Evolutionary conservation across 768 basidiomycete genomes (phyloP).

Genomic region (Amanita muscaria): DNA sequence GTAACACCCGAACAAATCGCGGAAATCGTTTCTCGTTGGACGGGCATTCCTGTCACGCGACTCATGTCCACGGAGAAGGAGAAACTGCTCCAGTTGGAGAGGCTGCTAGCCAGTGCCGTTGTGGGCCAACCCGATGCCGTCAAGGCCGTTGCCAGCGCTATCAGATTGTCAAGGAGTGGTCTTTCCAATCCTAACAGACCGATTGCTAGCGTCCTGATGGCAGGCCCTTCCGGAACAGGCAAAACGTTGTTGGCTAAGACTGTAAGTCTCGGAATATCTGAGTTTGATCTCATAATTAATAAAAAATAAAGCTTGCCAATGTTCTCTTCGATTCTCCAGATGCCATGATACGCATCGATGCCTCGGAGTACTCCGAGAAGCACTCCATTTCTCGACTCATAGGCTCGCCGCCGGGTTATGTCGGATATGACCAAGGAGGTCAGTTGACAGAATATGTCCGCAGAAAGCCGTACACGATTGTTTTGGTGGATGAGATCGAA

Average conservation of each 20-base stretch:
- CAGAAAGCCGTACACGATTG: slow-evolving; percentile 82
- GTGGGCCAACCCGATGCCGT: slow-evolving; percentile 90
- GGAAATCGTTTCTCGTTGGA: slow-evolving; percentile 91
- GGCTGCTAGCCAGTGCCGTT: slow-evolving; percentile 64
- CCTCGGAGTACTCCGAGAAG: slow-evolving; percentile 85
- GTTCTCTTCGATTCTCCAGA: slow-evolving; percentile 87
- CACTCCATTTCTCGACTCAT: slow-evolving; percentile 45
- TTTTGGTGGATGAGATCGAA: slow-evolving; percentile 85
- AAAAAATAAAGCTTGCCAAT: slow-evolving; percentile 57
- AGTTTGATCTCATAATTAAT: slow-evolving; percentile 1
- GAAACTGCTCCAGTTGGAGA: slow-evolving; percentile 83
- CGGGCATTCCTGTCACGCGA: slow-evolving; percentile 81
- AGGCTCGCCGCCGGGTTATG: slow-evolving; percentile 74
- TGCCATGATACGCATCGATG: slow-evolving; percentile 89
- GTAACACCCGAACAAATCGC: slow-evolving; percentile 89
- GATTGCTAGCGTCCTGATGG: slow-evolving; percentile 89
- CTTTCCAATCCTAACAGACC: slow-evolving; percentile 82
- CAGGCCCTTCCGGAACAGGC: slow-evolving; percentile 85
- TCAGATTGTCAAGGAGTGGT: slow-evolving; percentile 89
- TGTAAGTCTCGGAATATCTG: slow-evolving; percentile 32
- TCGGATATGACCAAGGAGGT: slow-evolving; percentile 85
- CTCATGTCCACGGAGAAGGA: slow-evolving; percentile 87
- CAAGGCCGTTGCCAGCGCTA: slow-evolving; percentile 88
- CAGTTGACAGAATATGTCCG: slow-evolving; percentile 92
- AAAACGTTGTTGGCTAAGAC: slow-evolving; percentile 90